phyloP scores from a whole-genome alignment of 257 asterid species.

The Solanum pennellii region DNA sequence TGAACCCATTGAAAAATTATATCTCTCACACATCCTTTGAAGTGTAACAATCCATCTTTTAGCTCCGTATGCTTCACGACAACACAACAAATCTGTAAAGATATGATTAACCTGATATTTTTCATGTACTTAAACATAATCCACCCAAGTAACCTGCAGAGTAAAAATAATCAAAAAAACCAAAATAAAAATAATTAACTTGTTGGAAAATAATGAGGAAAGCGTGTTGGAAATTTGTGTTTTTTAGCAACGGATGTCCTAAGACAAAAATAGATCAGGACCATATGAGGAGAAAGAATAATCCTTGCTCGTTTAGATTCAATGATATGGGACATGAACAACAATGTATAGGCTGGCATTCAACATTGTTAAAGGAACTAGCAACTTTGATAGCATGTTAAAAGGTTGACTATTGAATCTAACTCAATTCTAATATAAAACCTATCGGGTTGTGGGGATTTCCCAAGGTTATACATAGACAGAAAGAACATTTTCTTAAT shows the following conservation, averaged over 20 bases:
- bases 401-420: no score
- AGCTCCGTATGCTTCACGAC: constrained; percentile 61
- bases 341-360: background rate
- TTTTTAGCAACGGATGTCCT: background rate
- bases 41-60: constrained; percentile 53
- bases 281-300: background rate
- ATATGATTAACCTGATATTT: constrained; percentile 37
- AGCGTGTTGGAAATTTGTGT: background rate
- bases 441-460: background rate
- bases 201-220: background rate
- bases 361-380: no score
- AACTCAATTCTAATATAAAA: background rate
- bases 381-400: background rate
- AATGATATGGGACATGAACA: background rate
- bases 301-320: background rate
- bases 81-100: constrained; percentile 40
- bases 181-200: background rate
- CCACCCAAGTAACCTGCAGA: constrained; percentile 65
- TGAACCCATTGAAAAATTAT: constrained; percentile 29
- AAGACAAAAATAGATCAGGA: background rate
- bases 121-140: constrained; percentile 69
- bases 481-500: background rate
- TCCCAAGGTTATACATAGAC: background rate
- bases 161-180: background rate
- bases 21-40: constrained; percentile 55